These are phyloP conservation scores for Oryza brachyantha DNA, from an alignment of 176 grass and related monocot species.

Conservation along the genomic window DNA sequence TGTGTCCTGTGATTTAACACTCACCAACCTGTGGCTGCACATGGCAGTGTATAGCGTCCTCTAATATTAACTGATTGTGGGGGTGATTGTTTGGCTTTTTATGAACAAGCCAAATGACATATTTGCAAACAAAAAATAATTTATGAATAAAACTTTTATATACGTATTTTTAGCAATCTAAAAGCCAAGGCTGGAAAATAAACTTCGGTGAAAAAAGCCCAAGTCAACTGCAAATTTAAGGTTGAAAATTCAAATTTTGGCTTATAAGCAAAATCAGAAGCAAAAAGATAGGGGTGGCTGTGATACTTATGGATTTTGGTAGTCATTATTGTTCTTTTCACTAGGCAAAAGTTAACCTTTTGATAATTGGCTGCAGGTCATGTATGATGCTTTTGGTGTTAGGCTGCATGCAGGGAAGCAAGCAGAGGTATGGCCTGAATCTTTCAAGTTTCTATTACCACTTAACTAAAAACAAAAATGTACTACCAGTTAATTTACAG, in stretches of 20 bases:
- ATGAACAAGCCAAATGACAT: too few species aligned
- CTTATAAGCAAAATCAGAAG: too few species aligned
- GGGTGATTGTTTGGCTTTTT: too few species aligned
- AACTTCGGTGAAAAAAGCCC: too few species aligned
- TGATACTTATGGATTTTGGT: neutral
- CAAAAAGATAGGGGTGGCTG: neutral
- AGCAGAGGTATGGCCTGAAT: conserved; percentile 65
- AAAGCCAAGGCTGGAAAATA: too few species aligned
- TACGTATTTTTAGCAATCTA: too few species aligned
- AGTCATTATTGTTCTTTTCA: neutral
- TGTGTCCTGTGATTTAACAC: conserved; percentile 13
- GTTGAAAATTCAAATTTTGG: too few species aligned
- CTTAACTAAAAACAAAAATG: neutral
- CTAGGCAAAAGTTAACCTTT: neutral
- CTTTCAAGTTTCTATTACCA: conserved; percentile 13
- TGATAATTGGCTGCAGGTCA: conserved; percentile 56
- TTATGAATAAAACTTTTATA: too few species aligned
- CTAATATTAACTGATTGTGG: too few species aligned
- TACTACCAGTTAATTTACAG: neutral
- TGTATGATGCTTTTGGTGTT: conserved; percentile 99
- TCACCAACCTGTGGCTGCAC: neutral
- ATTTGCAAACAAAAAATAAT: too few species aligned
- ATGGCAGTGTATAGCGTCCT: too few species aligned
- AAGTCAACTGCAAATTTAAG: too few species aligned
- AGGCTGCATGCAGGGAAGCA: conserved; percentile 95